Evolutionary conservation across 1,139 yeast species (phyloP).

Genomic region (Protomyces inouyei): DNA sequence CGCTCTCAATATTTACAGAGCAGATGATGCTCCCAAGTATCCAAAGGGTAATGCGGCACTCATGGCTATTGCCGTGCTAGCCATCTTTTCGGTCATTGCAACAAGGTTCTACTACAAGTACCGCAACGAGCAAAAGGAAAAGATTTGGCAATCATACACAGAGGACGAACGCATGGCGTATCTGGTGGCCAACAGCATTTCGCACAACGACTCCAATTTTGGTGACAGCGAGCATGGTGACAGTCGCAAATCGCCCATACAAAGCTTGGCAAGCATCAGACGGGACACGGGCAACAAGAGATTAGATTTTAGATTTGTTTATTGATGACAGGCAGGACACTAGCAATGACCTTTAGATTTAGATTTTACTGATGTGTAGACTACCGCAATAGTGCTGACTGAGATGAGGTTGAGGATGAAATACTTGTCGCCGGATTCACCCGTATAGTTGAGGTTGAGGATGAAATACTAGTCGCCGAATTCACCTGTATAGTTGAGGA

Average conservation of each 20-base stretch:
- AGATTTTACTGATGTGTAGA: not conserved
- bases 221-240: not conserved
- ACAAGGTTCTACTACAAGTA: conserved; percentile 44
- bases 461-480: not conserved
- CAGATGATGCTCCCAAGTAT: conserved; percentile 53
- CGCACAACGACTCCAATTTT: not conserved
- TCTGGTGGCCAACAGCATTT: conserved; percentile 39
- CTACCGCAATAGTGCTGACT: not conserved
- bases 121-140: conserved; percentile 48
- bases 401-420: not conserved
- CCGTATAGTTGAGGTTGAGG: conserved; percentile 20
- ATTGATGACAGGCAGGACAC: conserved; percentile 12
- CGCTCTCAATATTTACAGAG: conserved; percentile 53
- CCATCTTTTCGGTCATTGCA: conserved; percentile 32
- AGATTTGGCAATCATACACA: conserved; percentile 49
- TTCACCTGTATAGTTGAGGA: conserved; percentile 24
- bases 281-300: conserved; percentile 53
- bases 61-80: conserved; percentile 42
- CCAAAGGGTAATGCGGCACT: conserved; percentile 50
- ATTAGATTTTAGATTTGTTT: conserved; percentile 48
- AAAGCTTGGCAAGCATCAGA: not conserved
- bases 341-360: too few species aligned
- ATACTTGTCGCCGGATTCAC: not conserved
- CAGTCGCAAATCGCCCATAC: too few species aligned
- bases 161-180: conserved; percentile 49